A percentile compares a stretch with the other conserved stretches of the same genome.
Conservation (phyloP, 1,139 yeast species). For the Geotrichum australiense region DNA sequence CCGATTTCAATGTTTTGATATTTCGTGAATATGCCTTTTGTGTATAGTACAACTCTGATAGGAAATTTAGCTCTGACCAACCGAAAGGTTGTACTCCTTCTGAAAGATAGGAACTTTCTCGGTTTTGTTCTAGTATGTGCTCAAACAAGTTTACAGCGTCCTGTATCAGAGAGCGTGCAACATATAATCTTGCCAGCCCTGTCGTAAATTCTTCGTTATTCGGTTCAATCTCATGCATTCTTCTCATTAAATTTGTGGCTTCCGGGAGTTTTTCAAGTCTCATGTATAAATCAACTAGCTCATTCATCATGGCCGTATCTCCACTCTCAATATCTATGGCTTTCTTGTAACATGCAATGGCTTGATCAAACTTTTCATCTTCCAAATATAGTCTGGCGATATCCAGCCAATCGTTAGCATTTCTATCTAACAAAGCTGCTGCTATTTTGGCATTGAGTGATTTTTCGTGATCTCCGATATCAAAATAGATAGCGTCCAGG, state of each 20-base stretch:
- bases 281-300: slow-evolving; percentile 59
- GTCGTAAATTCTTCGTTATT: slow-evolving; percentile 54
- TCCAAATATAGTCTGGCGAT: slow-evolving; percentile 73
- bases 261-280: slow-evolving; percentile 58
- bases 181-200: slow-evolving; percentile 71
- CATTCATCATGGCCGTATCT: slow-evolving; percentile 42
- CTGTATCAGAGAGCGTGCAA: slow-evolving; percentile 62
- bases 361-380: slow-evolving; percentile 70
- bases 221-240: slow-evolving; percentile 55
- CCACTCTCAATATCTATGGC: slow-evolving; percentile 57
- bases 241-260: slow-evolving; percentile 70
- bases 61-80: slow-evolving; percentile 83
- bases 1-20: slow-evolving; percentile 55
- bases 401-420: slow-evolving; percentile 68
- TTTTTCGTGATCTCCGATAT: slow-evolving; percentile 57
- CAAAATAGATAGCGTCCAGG: slow-evolving; percentile 73
- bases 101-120: slow-evolving; percentile 19
- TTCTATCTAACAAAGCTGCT: slow-evolving; percentile 76
- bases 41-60: slow-evolving; percentile 68
- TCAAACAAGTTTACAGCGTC: slow-evolving; percentile 79
- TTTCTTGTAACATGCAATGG: slow-evolving; percentile 70
- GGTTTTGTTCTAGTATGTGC: slow-evolving; percentile 29
- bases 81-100: slow-evolving; percentile 43
- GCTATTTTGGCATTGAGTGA: slow-evolving; percentile 77
- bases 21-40: slow-evolving; percentile 61